Evolutionary conservation across 1,284 basidiomycete genomes (phyloP), one percentile per base, ranked within the genome.

Genomic region (Cutaneotrichosporon dermatis): DNA sequence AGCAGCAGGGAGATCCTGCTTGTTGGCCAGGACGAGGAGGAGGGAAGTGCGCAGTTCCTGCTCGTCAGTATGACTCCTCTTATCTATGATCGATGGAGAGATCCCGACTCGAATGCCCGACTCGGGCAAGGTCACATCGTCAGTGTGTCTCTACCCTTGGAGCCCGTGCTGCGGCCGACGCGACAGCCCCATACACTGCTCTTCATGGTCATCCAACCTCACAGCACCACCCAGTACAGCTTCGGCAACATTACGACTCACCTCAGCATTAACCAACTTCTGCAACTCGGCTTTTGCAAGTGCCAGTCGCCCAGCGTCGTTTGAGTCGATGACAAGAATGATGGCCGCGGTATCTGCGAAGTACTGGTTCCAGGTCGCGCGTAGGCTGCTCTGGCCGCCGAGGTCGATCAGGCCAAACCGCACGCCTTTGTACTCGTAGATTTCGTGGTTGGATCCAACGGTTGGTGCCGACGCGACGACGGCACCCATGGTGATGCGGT

Each of bases 391-490:
- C 68, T 82, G 80, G 1, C 80, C 80, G 5, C 80, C 80, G 2
- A 82, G 76, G 65, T 81, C 80, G 65, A 79, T 79, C 35, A 81
- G 70, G 8, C 78, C 76, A 66, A 81, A 80, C 56, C 76, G 76
- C 60, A 81, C 76, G 61, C 79, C 80, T 66, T 81, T 82, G 72
- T 81, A 81, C 60, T 80, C 79, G 70, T 77, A 79, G 48, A 74
- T 73, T 65, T 77, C 75, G 60, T 74, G 78, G 57, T 80, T 80
- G 12, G 74, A 77, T 1, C 79, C 79, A 4, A 81, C 79, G 6
- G 80, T 82, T 9, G 80, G 80, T 2, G 81, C 80, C 6, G 79
- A 80, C 3, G 80, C 78, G 16, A 82, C 80, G 49, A 81, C 80
- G 16, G 80, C 76, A 39, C 80, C 81, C 66, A 81, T 79, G 10